Base-by-base conservation (phyloP, 2,329 filamentous ascomycete genomes). In the Drechslera avenae region DNA sequence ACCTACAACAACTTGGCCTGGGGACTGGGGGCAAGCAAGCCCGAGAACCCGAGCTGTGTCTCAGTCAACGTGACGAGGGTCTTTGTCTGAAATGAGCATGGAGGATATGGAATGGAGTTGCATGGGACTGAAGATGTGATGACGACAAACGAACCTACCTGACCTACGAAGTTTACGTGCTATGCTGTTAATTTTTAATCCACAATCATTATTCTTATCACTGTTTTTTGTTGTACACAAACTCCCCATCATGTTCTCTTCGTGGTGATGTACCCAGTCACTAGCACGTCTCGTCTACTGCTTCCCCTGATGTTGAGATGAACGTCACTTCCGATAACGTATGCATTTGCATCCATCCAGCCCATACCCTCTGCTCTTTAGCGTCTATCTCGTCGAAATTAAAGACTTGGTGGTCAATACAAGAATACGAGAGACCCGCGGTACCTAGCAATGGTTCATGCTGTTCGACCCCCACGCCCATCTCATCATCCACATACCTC, bases 31-130 rank as follows among this genome's bases (percentile, higher is more conserved):
- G 53, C 60, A 8, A 62, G 35, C 5, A 58, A 66, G 51, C 76
- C 78, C 5, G 67, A 80, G 62, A 79, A 79, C 57, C 77, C 78
- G 8, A 76, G 65, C 33, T 81, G 78, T 63, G 59, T 69, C 14
- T 73, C 72, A 45, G 76, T 79, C 8, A 63, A 71, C 40, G 76
- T 81, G 6, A 68, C 70, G 55, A 71, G 75, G 48, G 54, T 64
- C 0, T 69, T 67, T 44, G 33, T 57, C 18, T 56, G 26, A 39
- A 19, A 17, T 7, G 21, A 3, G 3, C 7, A 41, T 12, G 8
- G 32, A 18, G 14, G 23, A 10, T 21, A 13, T 16, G 10, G 37
- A 28, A 34, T 10, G 13, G 14, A 18, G 12, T 37, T 37, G 9
- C 17, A 12, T 36, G 18, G 4, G 33, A 36, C 16, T 18, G 19